Percentiles rank a stretch among this genome's conserved stretches.
phyloP scores from a whole-genome alignment of 768 basidiomycete genomes.

The Clitopilus passeckerianus region DNA sequence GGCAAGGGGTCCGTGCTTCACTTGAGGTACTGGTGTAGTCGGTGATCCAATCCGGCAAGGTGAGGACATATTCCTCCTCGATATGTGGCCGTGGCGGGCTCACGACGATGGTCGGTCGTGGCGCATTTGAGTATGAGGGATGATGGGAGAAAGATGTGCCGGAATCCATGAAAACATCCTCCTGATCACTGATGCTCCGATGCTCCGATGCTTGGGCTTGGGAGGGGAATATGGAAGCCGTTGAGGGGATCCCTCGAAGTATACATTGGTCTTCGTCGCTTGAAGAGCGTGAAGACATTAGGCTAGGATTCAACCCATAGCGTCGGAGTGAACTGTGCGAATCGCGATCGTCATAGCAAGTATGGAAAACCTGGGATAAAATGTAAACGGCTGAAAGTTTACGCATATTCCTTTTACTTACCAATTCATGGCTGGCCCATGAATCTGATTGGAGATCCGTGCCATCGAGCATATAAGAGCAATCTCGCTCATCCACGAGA shows the following conservation, averaged over 20 bases:
- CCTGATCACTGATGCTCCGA: background rate
- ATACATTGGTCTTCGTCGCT: background rate
- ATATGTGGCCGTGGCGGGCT: background rate
- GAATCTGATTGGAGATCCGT: background rate
- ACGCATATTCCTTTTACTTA: background rate
- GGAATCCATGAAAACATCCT: background rate
- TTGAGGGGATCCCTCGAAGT: background rate
- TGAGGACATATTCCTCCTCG: background rate
- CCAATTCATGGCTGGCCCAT: background rate
- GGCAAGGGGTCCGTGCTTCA: background rate
- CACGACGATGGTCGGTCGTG: background rate
- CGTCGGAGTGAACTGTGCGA: background rate
- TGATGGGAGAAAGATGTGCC: background rate
- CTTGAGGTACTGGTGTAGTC: background rate
- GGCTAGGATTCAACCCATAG: background rate
- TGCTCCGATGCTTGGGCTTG: background rate
- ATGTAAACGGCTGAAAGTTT: background rate
- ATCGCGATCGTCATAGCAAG: background rate
- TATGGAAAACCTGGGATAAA: background rate
- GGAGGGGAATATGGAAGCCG: background rate
- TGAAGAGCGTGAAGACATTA: background rate
- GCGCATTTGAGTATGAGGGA: background rate
- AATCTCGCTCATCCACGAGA: conserved; percentile 5
- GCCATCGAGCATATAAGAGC: background rate
- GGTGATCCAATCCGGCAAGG: background rate